Conservation (phyloP, 768 basidiomycete species). For the Stropharia rugosoannulata region DNA sequence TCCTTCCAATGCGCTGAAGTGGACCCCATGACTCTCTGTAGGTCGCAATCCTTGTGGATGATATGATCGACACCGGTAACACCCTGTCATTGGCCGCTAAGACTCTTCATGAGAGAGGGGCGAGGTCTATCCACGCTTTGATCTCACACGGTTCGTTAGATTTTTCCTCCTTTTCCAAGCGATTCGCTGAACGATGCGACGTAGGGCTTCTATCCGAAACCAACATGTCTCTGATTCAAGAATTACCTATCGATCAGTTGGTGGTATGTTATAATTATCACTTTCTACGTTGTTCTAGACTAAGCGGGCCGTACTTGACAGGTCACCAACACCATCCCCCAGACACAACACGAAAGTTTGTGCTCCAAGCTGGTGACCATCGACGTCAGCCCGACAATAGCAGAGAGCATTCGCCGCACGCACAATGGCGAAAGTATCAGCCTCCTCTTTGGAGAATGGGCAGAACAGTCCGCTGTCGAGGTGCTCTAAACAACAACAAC, state of each 20-base stretch:
- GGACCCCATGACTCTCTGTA: constrained; percentile 26
- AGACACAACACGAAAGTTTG: constrained; percentile 58
- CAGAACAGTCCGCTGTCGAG: constrained; percentile 46
- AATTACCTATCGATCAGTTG: constrained; percentile 78
- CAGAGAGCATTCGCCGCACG: constrained; percentile 93
- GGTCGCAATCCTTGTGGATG: constrained; percentile 95
- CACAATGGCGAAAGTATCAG: constrained; percentile 95
- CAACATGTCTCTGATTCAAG: constrained; percentile 63
- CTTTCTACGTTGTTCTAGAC: background rate
- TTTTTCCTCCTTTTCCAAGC: background rate
- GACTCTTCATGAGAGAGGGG: constrained; percentile 89
- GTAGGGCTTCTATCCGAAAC: constrained; percentile 79
- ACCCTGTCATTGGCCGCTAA: constrained; percentile 85
- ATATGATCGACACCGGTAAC: constrained; percentile 96
- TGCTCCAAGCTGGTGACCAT: constrained; percentile 84
- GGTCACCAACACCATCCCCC: constrained; percentile 96
- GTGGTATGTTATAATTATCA: constrained; percentile 57
- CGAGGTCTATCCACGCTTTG: constrained; percentile 80
- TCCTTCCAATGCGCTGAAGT: background rate
- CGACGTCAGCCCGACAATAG: constrained; percentile 89
- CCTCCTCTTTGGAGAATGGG: constrained; percentile 83
- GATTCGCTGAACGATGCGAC: constrained; percentile 4
- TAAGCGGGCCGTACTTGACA: constrained; percentile 27
- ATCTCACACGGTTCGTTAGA: constrained; percentile 80
- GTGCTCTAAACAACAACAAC: constrained; percentile 26